Percentiles rank a stretch among this genome's conserved stretches.
phyloP scores from a whole-genome alignment of 176 grass and related monocot genomes.

The Carex kokanica region DNA sequence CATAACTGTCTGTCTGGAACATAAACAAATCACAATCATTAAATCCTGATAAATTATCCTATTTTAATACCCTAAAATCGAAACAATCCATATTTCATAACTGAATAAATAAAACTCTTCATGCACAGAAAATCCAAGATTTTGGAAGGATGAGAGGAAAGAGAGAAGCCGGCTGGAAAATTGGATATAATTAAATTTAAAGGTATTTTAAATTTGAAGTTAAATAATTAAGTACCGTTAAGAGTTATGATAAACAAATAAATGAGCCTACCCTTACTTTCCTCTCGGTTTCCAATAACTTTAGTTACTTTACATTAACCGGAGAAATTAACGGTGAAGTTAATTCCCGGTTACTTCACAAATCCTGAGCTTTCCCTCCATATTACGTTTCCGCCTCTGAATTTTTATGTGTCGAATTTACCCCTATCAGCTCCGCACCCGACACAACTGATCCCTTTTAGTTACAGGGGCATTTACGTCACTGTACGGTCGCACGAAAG shows the following conservation, averaged over 20 bases:
- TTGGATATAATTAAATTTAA: slow-evolving; percentile 23
- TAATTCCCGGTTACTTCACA: slow-evolving; percentile 22
- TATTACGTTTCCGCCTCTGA: slow-evolving; percentile 15
- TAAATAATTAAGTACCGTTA: background rate
- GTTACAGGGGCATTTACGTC: slow-evolving; percentile 23
- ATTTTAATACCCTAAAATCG: background rate
- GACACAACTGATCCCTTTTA: background rate
- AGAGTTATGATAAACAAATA: background rate
- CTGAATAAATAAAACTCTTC: background rate
- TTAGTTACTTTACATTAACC: slow-evolving; percentile 13
- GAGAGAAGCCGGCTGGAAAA: slow-evolving; percentile 33
- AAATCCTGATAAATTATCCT: background rate
- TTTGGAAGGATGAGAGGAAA: background rate
- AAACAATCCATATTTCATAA: background rate
- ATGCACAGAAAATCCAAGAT: background rate
- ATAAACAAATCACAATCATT: background rate
- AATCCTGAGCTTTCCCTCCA: background rate
- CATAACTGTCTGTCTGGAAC: too few species aligned
- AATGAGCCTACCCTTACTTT: background rate
- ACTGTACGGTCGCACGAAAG: background rate
- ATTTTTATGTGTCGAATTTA: slow-evolving; percentile 1
- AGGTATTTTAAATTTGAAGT: slow-evolving; percentile 22
- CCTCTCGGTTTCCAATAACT: slow-evolving; percentile 16
- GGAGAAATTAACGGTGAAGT: slow-evolving; percentile 29
- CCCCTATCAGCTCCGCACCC: slow-evolving; percentile 15